Evolutionary conservation across 352 stramenopile species (phyloP), one percentile per base, ranked within the genome.

Genomic region (Phytophthora meadii): DNA sequence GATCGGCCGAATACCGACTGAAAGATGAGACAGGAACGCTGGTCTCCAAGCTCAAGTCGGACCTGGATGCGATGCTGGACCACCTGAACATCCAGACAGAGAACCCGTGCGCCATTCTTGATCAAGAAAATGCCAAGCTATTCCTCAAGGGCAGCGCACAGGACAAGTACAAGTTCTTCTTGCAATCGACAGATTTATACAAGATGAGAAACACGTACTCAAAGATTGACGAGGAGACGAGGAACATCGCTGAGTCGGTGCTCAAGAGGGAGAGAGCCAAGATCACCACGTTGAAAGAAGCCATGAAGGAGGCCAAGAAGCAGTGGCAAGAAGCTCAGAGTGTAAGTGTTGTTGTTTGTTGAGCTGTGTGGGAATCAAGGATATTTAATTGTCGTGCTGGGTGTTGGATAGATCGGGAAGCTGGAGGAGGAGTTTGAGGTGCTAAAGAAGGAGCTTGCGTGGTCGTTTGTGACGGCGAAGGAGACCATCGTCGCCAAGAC

Each of bases 141-240:
- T 99, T 99, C 65, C 69, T 99, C 8, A 97, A 96, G 36, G 97
- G 97, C 37, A 98, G 97, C 58, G 72, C 87, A 4, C 79, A 85
- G 19, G 95, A 98, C 52, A 99, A 99, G 70, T 99, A 99, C 79
- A 88, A 86, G 28, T 99, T 99, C 71, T 99, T 99, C 56, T 80
- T 98, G 66, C 97, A 98, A 68, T 98, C 97, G 2, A 99, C 96
- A 1, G 95, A 98, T 68, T 62, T 98, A 36, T 96, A 98, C 74
- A 90, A 97, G 42, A 94, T 98, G 65, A 70, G 94, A 60, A 88
- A 84, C 12, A 89, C 70, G 28, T 97, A 96, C 63, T 76, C 77
- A 19, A 97, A 98, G 65, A 92, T 95, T 55, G 80, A 96, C 40
- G 76, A 95, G 22, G 81, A 97, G 48, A 91, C 77, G 30, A 69